Base-by-base conservation (phyloP, 208 protist genomes). In the Leishmania tarentolae region DNA sequence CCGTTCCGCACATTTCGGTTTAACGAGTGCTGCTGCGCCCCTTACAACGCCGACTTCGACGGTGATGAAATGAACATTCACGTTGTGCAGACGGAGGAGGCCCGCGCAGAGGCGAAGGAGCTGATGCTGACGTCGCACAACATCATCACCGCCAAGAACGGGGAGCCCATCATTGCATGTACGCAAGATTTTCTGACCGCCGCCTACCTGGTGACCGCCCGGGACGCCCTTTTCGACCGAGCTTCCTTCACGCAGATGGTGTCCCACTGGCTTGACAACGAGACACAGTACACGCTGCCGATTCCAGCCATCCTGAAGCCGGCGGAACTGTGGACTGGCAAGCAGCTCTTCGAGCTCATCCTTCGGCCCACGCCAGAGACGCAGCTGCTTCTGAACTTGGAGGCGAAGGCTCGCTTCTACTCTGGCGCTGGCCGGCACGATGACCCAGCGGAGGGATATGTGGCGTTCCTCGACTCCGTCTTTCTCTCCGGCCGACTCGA, bases 1-100 rank as follows among this genome's bases (percentile, higher is more conserved):
- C 97, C 98, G 9, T 99, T 96, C 89, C 91, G 99, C 57, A 99
- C 99, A 2, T 99, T 99, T 69, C 94, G 99, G 63, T 99, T 99
- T 89, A 99, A 99, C 92, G 98, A 99, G 85, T 99, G 98, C 91
- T 99, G 96, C 79, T 99, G 99, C 83, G 91, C 96, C 44, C 99
- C 99, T 61, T 99, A 99, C 95, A 99, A 99, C 92, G 99, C 99
- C 24, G 99, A 99, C 88, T 99, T 99, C 88, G 99, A 99, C 88
- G 98, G 98, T 31, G 99, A 99, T 93, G 99, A 99, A 90, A 99
- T 99, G 99, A 99, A 99, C 87, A 83, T 99, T 19, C 99, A 99
- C 88, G 79, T 99, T 73, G 99, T 99, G 68, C 99, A 99, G 89
- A 99, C 99, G 0, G 94, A 99, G 79, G 99, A 99, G 87, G 99